Conservation (phyloP, 805 yeast species). For the Lipomyces japonicus region DNA sequence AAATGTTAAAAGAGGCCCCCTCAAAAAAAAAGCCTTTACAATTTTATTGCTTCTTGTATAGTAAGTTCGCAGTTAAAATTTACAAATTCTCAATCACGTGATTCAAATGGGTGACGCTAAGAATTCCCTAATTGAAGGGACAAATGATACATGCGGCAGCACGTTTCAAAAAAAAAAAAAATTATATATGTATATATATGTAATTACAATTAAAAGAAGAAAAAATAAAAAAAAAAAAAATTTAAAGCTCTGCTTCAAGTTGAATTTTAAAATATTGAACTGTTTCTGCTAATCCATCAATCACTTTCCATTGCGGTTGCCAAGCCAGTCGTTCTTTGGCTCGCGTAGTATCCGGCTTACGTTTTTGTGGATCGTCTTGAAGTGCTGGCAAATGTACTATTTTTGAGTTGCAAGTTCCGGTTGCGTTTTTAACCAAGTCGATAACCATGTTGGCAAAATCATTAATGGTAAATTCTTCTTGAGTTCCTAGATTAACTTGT, state of each 20-base stretch:
- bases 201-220: too few relatives aligned
- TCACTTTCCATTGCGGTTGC: slow-evolving; percentile 32
- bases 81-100: too few relatives aligned
- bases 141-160: too few relatives aligned
- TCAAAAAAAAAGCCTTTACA: too few relatives aligned
- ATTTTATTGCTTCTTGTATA: too few relatives aligned
- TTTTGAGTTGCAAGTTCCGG: slow-evolving; percentile 24
- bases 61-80: too few relatives aligned
- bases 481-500: slow-evolving; percentile 34
- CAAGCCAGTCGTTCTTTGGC: slow-evolving; percentile 29
- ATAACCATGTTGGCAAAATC: slow-evolving; percentile 31
- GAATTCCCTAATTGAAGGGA: too few relatives aligned
- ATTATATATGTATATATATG: too few relatives aligned
- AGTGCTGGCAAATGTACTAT: slow-evolving; percentile 27
- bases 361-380: slow-evolving; percentile 32
- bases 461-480: slow-evolving; percentile 31
- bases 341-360: slow-evolving; percentile 31
- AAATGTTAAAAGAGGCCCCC: too few relatives aligned
- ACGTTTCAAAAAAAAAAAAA: too few relatives aligned
- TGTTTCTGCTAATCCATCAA: slow-evolving; percentile 31
- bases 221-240: not conserved
- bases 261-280: slow-evolving; percentile 30
- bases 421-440: slow-evolving; percentile 24
- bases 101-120: too few relatives aligned
- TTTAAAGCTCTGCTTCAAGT: slow-evolving; percentile 14